A percentile compares a stretch with the other conserved stretches of the same genome.
phyloP scores from a whole-genome alignment of 805 yeast species.

The Yarrowia sp. region DNA sequence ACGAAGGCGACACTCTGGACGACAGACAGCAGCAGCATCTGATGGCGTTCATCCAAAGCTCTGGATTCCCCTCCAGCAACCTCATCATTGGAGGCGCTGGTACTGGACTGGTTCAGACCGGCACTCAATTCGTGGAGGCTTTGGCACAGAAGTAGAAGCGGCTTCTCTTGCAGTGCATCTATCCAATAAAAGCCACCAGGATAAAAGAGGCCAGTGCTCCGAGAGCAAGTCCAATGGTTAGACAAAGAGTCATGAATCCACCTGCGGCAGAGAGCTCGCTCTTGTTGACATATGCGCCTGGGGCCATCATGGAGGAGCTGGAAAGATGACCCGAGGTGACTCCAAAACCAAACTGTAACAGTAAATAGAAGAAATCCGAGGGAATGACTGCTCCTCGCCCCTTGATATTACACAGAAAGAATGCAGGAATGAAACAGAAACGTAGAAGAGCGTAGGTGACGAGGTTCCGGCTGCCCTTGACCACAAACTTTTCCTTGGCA shows the following conservation, averaged over 20 bases:
- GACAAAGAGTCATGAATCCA: slow-evolving; percentile 79
- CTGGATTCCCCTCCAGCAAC: slow-evolving; percentile 9
- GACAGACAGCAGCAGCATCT: slow-evolving; percentile 13
- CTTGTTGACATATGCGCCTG: slow-evolving; percentile 57
- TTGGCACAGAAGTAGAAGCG: background rate
- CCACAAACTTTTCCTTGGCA: slow-evolving; percentile 46
- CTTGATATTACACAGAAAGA: slow-evolving; percentile 62
- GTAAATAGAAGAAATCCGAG: slow-evolving; percentile 65
- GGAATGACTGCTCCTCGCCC: slow-evolving; percentile 40
- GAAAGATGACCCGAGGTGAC: slow-evolving; percentile 82
- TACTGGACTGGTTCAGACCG: background rate
- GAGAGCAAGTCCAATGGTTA: slow-evolving; percentile 70
- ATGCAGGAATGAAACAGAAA: slow-evolving; percentile 60
- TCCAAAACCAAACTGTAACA: slow-evolving; percentile 76
- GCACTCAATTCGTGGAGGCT: slow-evolving; percentile 11
- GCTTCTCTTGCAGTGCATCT: background rate
- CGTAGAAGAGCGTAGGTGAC: slow-evolving; percentile 57
- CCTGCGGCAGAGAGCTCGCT: slow-evolving; percentile 88
- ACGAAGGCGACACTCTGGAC: slow-evolving; percentile 26
- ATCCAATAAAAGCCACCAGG: slow-evolving; percentile 43
- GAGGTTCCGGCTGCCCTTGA: slow-evolving; percentile 45
- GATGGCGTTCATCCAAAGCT: slow-evolving; percentile 17
- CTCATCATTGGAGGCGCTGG: background rate
- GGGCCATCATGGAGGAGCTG: slow-evolving; percentile 75
- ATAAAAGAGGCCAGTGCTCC: slow-evolving; percentile 78